These are phyloP conservation scores for Ormosia semicastrata DNA, from an alignment of 306 rosid species.

Conservation along the genomic window DNA sequence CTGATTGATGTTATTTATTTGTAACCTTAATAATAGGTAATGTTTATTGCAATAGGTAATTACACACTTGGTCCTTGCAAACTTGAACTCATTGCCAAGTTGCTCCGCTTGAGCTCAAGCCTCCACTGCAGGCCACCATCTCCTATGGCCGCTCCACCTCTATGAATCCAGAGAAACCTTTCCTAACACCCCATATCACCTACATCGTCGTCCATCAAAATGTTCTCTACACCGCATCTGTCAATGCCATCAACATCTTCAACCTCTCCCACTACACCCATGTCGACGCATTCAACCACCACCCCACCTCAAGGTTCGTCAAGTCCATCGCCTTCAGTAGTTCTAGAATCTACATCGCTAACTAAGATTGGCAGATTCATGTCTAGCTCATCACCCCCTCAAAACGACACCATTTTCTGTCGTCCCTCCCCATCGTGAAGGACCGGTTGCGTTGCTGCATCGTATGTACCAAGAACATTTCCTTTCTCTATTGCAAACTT, in stretches of 20 bases:
- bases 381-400: constrained; percentile 42
- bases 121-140: no score
- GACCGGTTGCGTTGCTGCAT: constrained; percentile 51
- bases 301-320: constrained; percentile 48
- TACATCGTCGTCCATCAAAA: constrained; percentile 50
- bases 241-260: constrained; percentile 52
- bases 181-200: constrained; percentile 38
- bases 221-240: constrained; percentile 64
- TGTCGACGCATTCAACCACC: constrained; percentile 48
- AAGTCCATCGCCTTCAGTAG: constrained; percentile 52
- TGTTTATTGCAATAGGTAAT: no score
- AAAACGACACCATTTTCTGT: constrained; percentile 42
- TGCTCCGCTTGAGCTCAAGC: no score
- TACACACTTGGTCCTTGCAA: no score
- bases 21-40: no score
- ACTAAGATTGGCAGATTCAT: constrained; percentile 65
- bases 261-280: constrained; percentile 32
- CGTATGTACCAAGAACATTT: constrained; percentile 33
- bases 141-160: no score
- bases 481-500: no score
- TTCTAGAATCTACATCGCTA: constrained; percentile 56
- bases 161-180: no score
- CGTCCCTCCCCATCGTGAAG: constrained; percentile 57
- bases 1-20: no score
- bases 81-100: no score